phyloP scores from a whole-genome alignment of 768 basidiomycete species.

The Asterophora lycoperdoides region DNA sequence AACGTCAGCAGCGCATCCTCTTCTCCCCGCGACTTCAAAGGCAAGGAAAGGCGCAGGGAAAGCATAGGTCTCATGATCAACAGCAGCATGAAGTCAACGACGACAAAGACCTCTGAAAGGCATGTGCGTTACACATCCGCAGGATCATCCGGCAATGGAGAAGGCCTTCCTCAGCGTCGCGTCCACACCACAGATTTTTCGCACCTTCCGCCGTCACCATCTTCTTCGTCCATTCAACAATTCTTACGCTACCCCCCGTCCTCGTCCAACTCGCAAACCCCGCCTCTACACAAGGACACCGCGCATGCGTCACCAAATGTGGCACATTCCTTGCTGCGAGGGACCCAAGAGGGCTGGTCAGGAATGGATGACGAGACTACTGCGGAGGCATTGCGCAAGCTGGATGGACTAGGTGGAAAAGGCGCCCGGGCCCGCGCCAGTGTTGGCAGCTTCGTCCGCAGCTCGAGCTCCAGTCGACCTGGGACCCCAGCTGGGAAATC shows the following conservation, averaged over 20 bases:
- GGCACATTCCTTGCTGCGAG: slow-evolving; percentile 79
- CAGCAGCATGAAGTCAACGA: slow-evolving; percentile 32
- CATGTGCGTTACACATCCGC: slow-evolving; percentile 68
- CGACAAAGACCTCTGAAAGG: slow-evolving; percentile 32
- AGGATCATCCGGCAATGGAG: slow-evolving; percentile 58
- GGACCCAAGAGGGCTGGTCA: slow-evolving; percentile 88
- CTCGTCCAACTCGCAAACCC: slow-evolving; percentile 35
- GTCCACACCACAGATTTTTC: slow-evolving; percentile 77
- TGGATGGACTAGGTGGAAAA: slow-evolving; percentile 84
- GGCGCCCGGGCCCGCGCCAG: slow-evolving; percentile 75
- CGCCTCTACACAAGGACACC: slow-evolving; percentile 36
- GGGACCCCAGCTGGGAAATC: slow-evolving; percentile 68
- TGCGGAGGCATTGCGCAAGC: slow-evolving; percentile 84
- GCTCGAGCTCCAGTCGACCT: slow-evolving; percentile 63
- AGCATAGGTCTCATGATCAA: slow-evolving; percentile 43
- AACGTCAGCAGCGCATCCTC: slow-evolving; percentile 44
- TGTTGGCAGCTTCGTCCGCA: slow-evolving; percentile 65
- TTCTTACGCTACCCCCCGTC: slow-evolving; percentile 58
- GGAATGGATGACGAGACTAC: slow-evolving; percentile 86
- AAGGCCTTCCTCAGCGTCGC: slow-evolving; percentile 50
- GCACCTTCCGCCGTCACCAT: slow-evolving; percentile 86
- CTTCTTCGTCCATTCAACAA: slow-evolving; percentile 84
- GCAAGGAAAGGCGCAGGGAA: slow-evolving; percentile 53
- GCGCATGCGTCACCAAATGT: slow-evolving; percentile 56
- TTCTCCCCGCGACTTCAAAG: slow-evolving; percentile 38